Percentiles rank a stretch among this genome's conserved stretches.
phyloP scores from a whole-genome alignment of 768 basidiomycete species.

The Pisolithus orientalis region DNA sequence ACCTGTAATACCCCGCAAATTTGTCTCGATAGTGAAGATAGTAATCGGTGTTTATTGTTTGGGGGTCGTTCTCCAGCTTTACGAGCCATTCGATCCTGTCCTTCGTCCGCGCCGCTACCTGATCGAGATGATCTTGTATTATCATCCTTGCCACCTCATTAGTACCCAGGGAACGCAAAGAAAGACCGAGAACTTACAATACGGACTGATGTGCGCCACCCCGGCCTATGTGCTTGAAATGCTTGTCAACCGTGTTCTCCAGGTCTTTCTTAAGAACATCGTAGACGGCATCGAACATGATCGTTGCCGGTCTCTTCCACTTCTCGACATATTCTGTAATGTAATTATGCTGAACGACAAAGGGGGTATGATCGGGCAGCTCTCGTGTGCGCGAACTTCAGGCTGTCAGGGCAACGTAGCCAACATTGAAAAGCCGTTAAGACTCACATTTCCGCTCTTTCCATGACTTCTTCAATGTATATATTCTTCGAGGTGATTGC shows the following conservation, averaged over 20 bases:
- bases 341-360: constrained; percentile 47
- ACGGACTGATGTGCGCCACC: constrained; percentile 48
- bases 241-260: constrained; percentile 34
- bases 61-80: constrained; percentile 42
- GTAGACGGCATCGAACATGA: constrained; percentile 38
- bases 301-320: constrained; percentile 46
- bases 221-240: constrained; percentile 50
- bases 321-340: constrained; percentile 38
- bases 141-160: constrained; percentile 32
- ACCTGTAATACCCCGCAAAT: constrained; percentile 45
- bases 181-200: constrained; percentile 24
- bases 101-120: constrained; percentile 34
- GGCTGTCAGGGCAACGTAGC: not conserved
- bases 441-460: constrained; percentile 41
- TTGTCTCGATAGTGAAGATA: constrained; percentile 43
- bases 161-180: not conserved
- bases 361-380: constrained; percentile 62
- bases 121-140: constrained; percentile 44
- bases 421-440: not conserved
- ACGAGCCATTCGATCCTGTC: constrained; percentile 44
- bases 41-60: constrained; percentile 48
- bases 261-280: constrained; percentile 34
- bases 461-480: constrained; percentile 48
- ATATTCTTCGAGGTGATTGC: constrained; percentile 17
- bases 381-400: constrained; percentile 64